Conservation (phyloP, 2,329 filamentous ascomycete genomes). For the Myriosclerotinia curreyana region DNA sequence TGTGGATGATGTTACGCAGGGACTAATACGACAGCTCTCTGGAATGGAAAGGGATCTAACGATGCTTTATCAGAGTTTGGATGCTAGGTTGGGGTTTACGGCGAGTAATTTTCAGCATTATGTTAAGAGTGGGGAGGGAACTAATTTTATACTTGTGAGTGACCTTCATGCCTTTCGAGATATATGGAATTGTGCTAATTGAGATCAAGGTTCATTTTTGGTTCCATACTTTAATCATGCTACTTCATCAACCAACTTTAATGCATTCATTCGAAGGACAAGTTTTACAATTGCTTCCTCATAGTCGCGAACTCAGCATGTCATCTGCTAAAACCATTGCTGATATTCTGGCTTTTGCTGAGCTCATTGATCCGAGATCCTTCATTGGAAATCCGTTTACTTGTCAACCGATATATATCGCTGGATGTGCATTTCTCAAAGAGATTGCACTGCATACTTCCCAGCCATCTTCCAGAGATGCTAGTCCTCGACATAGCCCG, state of each 20-base stretch:
- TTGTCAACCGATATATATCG: constrained; percentile 87
- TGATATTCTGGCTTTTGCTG: constrained; percentile 82
- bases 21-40: constrained; percentile 67
- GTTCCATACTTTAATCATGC: constrained; percentile 76
- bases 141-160: constrained; percentile 81
- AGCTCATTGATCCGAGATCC: constrained; percentile 80
- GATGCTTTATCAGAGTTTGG: constrained; percentile 66
- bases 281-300: constrained; percentile 70
- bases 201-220: constrained; percentile 80
- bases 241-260: constrained; percentile 79
- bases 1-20: constrained; percentile 68
- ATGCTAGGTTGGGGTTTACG: constrained; percentile 75
- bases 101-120: constrained; percentile 84
- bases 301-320: constrained; percentile 66
- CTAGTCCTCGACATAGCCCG: constrained; percentile 29
- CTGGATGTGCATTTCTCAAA: constrained; percentile 82
- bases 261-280: constrained; percentile 70
- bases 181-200: constrained; percentile 63
- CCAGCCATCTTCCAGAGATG: constrained; percentile 59
- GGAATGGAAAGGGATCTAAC: constrained; percentile 82
- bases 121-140: constrained; percentile 74
- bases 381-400: constrained; percentile 87
- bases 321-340: constrained; percentile 76
- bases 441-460: constrained; percentile 72
- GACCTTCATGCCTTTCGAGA: constrained; percentile 43